Evolutionary conservation across 2,329 filamentous ascomycete genomes (phyloP).

Genomic region (Epichloe gansuensis): DNA sequence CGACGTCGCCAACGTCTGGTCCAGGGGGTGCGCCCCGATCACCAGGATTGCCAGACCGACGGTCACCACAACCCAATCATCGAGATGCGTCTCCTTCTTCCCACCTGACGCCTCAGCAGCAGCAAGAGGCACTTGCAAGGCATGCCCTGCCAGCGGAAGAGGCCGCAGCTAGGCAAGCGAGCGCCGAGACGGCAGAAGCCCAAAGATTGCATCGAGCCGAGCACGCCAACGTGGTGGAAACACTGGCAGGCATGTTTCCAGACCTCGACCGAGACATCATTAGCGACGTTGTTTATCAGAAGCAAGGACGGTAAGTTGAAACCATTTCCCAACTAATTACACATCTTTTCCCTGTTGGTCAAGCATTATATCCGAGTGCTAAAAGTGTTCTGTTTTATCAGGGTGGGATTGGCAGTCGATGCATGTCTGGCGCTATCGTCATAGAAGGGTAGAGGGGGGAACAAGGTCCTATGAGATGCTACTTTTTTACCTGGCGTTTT

Average conservation of each 20-base stretch:
- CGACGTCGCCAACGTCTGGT: conserved; percentile 25
- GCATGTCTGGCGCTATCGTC: conserved; percentile 61
- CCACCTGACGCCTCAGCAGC: conserved; percentile 13
- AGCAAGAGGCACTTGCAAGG: conserved; percentile 13
- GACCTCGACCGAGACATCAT: conserved; percentile 90
- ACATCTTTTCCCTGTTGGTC: no score
- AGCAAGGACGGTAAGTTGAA: conserved; percentile 70
- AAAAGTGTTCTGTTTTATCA: conserved; percentile 19
- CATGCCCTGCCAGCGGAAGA: conserved; percentile 61
- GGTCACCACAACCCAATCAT: conserved; percentile 17
- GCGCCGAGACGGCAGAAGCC: conserved; percentile 78
- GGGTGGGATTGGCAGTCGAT: conserved; percentile 75
- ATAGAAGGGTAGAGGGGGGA: conserved; percentile 12
- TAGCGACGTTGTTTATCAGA: conserved; percentile 89
- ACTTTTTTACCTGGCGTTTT: not conserved
- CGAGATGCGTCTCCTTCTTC: conserved; percentile 11
- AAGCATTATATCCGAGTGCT: not conserved
- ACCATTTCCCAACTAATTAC: not conserved
- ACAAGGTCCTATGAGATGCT: not conserved
- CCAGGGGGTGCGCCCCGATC: conserved; percentile 24
- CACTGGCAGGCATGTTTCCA: conserved; percentile 90
- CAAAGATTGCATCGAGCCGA: conserved; percentile 70
- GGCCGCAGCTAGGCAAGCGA: conserved; percentile 79
- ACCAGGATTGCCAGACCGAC: conserved; percentile 21
- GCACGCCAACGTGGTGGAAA: conserved; percentile 86